Percentiles rank a stretch among this genome's conserved stretches.
These are phyloP conservation scores for Cercospora brassicicola DNA, from an alignment of 2,329 filamentous ascomycete genomes.

Conservation along the genomic window DNA sequence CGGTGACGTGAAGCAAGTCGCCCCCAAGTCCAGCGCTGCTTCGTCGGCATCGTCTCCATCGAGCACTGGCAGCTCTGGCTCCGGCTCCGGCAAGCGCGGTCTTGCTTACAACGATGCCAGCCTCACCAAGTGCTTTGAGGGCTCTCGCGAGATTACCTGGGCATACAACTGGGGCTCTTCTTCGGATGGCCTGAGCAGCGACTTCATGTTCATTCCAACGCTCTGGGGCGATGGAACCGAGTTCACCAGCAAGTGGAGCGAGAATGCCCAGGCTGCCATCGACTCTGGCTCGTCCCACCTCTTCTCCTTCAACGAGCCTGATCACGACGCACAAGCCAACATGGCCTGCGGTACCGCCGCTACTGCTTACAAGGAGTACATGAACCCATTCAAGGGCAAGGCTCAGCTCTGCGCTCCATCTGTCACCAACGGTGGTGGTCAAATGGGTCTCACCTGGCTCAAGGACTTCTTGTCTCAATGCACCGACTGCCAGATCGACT, in stretches of 20 bases:
- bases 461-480: slow-evolving; percentile 56
- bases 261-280: slow-evolving; percentile 55
- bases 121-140: slow-evolving; percentile 55
- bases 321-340: slow-evolving; percentile 61
- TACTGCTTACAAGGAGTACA: slow-evolving; percentile 53
- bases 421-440: slow-evolving; percentile 58
- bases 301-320: slow-evolving; percentile 72
- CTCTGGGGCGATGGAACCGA: slow-evolving; percentile 51
- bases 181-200: slow-evolving; percentile 45
- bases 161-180: slow-evolving; percentile 68
- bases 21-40: slow-evolving; percentile 9
- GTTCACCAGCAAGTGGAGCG: slow-evolving; percentile 54
- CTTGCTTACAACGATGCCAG: slow-evolving; percentile 64
- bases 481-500: slow-evolving; percentile 50
- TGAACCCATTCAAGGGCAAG: slow-evolving; percentile 58
- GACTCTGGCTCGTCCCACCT: slow-evolving; percentile 56
- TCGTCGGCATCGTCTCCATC: slow-evolving; percentile 25
- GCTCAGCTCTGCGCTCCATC: slow-evolving; percentile 60
- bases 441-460: slow-evolving; percentile 59
- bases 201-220: slow-evolving; percentile 64
- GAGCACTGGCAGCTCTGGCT: slow-evolving; percentile 23
- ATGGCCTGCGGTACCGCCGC: slow-evolving; percentile 56
- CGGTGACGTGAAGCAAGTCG: slow-evolving; percentile 1
- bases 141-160: slow-evolving; percentile 55
- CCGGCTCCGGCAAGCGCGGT: slow-evolving; percentile 60